phyloP scores from a whole-genome alignment of 2,329 filamentous ascomycete genomes.

The Canariomyces notabilis region DNA sequence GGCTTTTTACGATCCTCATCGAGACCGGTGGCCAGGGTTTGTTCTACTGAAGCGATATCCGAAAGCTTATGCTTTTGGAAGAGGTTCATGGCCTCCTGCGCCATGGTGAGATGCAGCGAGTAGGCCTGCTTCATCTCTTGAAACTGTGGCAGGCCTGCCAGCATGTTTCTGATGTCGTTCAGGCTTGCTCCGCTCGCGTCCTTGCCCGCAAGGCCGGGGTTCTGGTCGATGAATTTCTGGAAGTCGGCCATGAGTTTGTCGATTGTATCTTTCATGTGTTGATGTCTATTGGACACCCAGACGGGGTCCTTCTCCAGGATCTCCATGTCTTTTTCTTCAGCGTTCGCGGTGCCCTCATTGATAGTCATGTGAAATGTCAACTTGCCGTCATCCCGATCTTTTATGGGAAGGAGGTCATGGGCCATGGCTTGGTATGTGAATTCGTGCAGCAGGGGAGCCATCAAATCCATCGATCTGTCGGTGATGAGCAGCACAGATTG shows the following conservation, averaged over 20 bases:
- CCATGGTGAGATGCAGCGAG: slow-evolving; percentile 92
- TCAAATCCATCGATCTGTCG: slow-evolving; percentile 88
- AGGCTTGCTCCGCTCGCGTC: slow-evolving; percentile 67
- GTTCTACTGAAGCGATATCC: slow-evolving; percentile 83
- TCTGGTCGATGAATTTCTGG: slow-evolving; percentile 82
- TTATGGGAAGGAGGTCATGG: slow-evolving; percentile 83
- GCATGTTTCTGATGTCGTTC: slow-evolving; percentile 93
- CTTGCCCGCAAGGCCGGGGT: slow-evolving; percentile 83
- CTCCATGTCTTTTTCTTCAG: slow-evolving; percentile 85
- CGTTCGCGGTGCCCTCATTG: slow-evolving; percentile 65
- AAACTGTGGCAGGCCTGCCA: slow-evolving; percentile 90
- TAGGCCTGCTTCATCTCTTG: slow-evolving; percentile 94
- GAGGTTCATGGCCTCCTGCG: slow-evolving; percentile 91
- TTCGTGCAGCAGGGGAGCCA: slow-evolving; percentile 84
- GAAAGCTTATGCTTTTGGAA: slow-evolving; percentile 81
- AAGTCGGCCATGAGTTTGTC: slow-evolving; percentile 91
- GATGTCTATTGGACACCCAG: slow-evolving; percentile 91
- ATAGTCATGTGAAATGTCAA: slow-evolving; percentile 76
- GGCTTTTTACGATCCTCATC: slow-evolving; percentile 91
- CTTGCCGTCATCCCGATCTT: slow-evolving; percentile 82
- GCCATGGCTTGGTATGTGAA: slow-evolving; percentile 99
- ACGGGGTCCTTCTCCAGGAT: slow-evolving; percentile 86
- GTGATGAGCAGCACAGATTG: slow-evolving; percentile 80
- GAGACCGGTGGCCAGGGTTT: slow-evolving; percentile 83
- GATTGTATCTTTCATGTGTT: slow-evolving; percentile 97